These are phyloP conservation scores for Eucalyptus fibrosa DNA, from an alignment of 345 rosid genomes.

Conservation along the genomic window DNA sequence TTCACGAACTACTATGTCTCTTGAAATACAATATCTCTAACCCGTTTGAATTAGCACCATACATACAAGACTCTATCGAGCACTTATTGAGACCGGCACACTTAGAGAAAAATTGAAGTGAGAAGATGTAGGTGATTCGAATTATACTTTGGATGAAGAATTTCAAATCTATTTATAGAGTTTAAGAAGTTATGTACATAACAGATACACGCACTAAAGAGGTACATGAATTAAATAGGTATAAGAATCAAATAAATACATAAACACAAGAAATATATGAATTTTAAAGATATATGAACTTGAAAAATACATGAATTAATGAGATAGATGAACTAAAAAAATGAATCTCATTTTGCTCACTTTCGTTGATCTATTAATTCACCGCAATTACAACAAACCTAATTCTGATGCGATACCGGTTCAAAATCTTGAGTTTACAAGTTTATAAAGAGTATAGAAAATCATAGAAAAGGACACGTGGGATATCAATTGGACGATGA, in stretches of 20 bases:
- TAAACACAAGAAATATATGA: not conserved
- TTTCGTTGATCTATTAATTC: too few relatives aligned
- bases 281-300: not conserved
- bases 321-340: too few relatives aligned
- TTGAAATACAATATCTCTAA: too few relatives aligned
- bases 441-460: not conserved
- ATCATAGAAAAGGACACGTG: accelerated
- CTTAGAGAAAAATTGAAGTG: not conserved
- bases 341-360: too few relatives aligned
- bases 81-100: not conserved
- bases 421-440: not conserved
- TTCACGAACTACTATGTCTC: not conserved
- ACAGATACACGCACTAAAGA: too few relatives aligned
- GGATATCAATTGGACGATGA: too few relatives aligned
- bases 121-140: too few relatives aligned
- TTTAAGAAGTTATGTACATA: not conserved
- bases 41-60: not conserved
- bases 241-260: not conserved
- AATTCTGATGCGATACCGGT: accelerated
- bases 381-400: accelerated
- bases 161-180: not conserved
- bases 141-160: not conserved
- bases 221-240: too few relatives aligned
- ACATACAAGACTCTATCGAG: accelerated
- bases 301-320: too few relatives aligned